Conservation (phyloP, 768 basidiomycete species). For the Lactarius deliciosus region DNA sequence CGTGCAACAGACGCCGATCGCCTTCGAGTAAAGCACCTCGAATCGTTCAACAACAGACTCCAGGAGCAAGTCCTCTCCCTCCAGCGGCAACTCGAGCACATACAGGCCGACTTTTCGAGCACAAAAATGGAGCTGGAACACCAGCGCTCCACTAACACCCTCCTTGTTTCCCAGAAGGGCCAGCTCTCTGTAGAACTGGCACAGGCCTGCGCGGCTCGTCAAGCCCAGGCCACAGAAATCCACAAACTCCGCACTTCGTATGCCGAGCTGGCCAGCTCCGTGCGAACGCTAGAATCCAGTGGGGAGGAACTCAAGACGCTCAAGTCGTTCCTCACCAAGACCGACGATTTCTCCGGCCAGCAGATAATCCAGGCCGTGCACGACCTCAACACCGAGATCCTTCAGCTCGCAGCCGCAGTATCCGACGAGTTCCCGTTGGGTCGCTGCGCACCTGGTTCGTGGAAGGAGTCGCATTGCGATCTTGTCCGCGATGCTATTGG, state of each 20-base stretch:
- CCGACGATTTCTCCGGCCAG: conserved; percentile 38
- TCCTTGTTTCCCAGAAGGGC: conserved; percentile 29
- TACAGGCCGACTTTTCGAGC: conserved; percentile 28
- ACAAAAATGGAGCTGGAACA: conserved; percentile 29
- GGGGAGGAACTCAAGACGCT: conserved; percentile 37
- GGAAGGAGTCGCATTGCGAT: conserved; percentile 34
- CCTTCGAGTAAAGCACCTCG: conserved; percentile 19
- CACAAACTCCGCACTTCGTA: conserved; percentile 33
- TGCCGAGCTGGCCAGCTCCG: conserved; percentile 30
- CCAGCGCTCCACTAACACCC: conserved; percentile 24
- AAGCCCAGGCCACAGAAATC: conserved; percentile 23
- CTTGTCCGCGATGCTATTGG: conserved; percentile 35
- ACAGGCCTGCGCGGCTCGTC: conserved; percentile 19
- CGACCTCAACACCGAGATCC: conserved; percentile 39
- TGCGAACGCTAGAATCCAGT: conserved; percentile 29
- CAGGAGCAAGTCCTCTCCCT: conserved; percentile 28
- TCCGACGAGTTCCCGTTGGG: conserved; percentile 36
- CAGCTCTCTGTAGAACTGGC: conserved; percentile 26
- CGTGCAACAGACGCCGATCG: conserved; percentile 11
- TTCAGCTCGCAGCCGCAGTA: conserved; percentile 38
- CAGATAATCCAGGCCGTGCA: conserved; percentile 38
- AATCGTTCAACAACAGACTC: conserved; percentile 25
- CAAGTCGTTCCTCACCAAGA: conserved; percentile 39
- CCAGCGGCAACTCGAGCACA: conserved; percentile 29
- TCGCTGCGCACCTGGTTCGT: conserved; percentile 29